Percentiles rank a stretch among this genome's conserved stretches.
These are phyloP conservation scores for Cyanidiococcus yangmingshanensis DNA, from an alignment of 23 red algal genomes.

Conservation along the genomic window DNA sequence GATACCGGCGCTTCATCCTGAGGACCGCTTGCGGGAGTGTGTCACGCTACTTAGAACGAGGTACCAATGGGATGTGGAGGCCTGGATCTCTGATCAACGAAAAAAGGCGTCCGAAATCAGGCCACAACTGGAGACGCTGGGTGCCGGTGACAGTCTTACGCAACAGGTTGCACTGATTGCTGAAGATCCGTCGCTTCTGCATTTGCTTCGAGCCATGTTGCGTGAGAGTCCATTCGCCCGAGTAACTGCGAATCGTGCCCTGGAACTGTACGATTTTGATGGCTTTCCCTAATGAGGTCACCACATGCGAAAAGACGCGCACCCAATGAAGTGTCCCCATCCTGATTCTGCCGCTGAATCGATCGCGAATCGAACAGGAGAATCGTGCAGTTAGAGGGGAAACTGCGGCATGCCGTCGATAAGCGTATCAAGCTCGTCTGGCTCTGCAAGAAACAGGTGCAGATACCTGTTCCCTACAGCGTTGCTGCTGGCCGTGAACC, in stretches of 20 bases:
- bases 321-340: no score
- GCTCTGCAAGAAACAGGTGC: no score
- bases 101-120: background rate
- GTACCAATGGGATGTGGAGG: constrained; percentile 8
- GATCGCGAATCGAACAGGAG: no score
- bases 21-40: constrained; percentile 22
- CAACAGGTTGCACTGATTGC: background rate
- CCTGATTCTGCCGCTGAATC: no score
- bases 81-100: background rate
- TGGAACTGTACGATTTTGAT: constrained; percentile 9
- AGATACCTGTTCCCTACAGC: no score
- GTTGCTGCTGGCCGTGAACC: no score
- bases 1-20: constrained; percentile 18
- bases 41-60: constrained; percentile 5
- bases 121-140: background rate
- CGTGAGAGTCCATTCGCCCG: background rate
- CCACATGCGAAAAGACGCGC: no score
- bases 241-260: background rate
- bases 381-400: no score
- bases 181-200: constrained; percentile 4
- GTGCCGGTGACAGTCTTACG: background rate
- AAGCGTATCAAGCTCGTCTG: no score
- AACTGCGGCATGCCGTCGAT: no score
- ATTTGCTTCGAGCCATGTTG: background rate
- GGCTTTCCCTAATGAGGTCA: no score